Evolutionary conservation across 345 rosid genomes (phyloP).

Genomic region (Cardamine occulta): DNA sequence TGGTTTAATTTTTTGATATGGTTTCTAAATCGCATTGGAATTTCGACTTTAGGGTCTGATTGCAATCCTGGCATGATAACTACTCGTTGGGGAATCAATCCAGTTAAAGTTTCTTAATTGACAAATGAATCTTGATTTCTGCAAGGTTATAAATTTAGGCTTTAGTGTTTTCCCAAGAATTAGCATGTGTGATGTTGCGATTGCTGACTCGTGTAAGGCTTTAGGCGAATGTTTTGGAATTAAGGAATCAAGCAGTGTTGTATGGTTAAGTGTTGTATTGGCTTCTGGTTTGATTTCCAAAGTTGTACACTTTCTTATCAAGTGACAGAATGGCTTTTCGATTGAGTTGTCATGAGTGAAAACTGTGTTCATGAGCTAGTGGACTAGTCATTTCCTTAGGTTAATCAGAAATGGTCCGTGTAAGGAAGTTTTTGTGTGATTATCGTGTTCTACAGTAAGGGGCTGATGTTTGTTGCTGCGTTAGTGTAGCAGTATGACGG

Average conservation of each 20-base stretch:
- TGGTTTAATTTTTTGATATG: neutral
- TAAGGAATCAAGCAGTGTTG: neutral
- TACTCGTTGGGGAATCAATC: neutral
- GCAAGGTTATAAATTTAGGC: neutral
- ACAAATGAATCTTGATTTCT: conserved; percentile 7
- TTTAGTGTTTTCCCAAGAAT: neutral
- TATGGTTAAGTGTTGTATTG: conserved; percentile 11
- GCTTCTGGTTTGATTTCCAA: neutral
- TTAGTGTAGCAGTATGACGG: neutral
- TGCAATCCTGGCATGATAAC: neutral
- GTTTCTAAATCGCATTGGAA: conserved; percentile 18
- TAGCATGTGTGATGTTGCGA: conserved; percentile 22
- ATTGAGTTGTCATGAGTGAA: neutral
- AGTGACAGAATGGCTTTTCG: neutral
- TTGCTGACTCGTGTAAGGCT: neutral
- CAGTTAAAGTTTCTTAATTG: neutral
- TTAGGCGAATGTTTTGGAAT: neutral
- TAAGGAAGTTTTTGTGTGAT: neutral
- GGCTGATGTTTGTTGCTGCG: neutral
- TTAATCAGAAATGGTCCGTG: neutral
- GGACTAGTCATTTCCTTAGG: conserved; percentile 4
- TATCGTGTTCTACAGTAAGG: neutral
- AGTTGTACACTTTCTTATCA: conserved; percentile 5
- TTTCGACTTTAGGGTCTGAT: neutral
- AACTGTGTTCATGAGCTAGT: neutral